A percentile compares a stretch with the other conserved stretches of the same genome.
Evolutionary conservation across 169 alveolate genomes (phyloP).

Genomic region (Cryptosporidium bovis): DNA sequence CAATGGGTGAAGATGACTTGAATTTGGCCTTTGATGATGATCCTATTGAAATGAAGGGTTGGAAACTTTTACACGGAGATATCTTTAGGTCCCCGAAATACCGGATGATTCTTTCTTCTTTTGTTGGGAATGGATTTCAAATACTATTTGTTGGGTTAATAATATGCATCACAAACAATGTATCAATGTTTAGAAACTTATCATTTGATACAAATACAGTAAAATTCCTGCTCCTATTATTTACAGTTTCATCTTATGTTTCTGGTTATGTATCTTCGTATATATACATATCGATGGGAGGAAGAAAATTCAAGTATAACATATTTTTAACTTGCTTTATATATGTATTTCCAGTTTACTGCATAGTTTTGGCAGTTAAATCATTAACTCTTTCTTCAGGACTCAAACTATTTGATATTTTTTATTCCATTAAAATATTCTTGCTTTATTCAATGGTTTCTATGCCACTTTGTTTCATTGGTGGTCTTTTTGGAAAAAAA

Average conservation of each 20-base stretch:
- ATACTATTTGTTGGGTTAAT: constrained; percentile 46
- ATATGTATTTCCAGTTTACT: constrained; percentile 46
- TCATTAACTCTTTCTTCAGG: constrained; percentile 38
- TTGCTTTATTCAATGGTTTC: constrained; percentile 31
- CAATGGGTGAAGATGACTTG: constrained; percentile 65
- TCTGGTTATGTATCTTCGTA: constrained; percentile 63
- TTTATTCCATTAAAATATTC: constrained; percentile 29
- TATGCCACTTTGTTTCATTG: constrained; percentile 57
- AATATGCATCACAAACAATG: constrained; percentile 45
- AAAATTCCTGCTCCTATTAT: constrained; percentile 24
- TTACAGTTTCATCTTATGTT: constrained; percentile 46
- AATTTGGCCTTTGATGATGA: constrained; percentile 69
- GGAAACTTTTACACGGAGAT: constrained; percentile 71
- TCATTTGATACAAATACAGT: constrained; percentile 25
- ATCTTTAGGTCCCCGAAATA: constrained; percentile 72
- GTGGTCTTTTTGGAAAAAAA: constrained; percentile 57
- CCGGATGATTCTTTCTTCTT: constrained; percentile 63
- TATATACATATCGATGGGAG: constrained; percentile 67
- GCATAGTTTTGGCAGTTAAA: constrained; percentile 21
- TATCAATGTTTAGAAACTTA: constrained; percentile 55
- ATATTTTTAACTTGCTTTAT: constrained; percentile 47
- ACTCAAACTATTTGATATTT: constrained; percentile 11
- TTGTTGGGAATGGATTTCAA: constrained; percentile 66
- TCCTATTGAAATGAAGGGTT: constrained; percentile 72
- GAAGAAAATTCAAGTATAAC: constrained; percentile 53